Evolutionary conservation across 2,329 filamentous ascomycete genomes (phyloP).

Genomic region (Trichoderma breve): DNA sequence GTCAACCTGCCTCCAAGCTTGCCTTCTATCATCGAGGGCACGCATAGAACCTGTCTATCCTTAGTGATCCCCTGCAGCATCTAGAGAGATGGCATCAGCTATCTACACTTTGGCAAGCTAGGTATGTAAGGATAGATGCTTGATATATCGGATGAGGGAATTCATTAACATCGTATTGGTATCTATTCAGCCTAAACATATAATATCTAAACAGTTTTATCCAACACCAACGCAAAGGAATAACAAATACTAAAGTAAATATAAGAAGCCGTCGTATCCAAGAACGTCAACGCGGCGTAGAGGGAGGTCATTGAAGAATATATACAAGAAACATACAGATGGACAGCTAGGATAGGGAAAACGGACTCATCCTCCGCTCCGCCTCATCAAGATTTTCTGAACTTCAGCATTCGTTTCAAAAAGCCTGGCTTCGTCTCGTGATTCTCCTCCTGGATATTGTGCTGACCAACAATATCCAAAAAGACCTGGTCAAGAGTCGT

Average conservation of each 20-base stretch:
- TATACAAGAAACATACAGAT: neutral
- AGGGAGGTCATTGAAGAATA: neutral
- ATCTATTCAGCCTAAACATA: neutral
- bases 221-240: neutral
- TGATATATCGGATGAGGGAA: neutral
- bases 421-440: conserved; percentile 35
- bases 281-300: neutral
- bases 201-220: neutral
- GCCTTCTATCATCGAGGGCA: too few species aligned
- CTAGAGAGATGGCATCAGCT: too few species aligned
- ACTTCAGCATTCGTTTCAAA: conserved; percentile 18
- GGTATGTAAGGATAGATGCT: too few species aligned
- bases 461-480: conserved; percentile 75
- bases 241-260: neutral
- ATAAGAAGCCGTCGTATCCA: neutral
- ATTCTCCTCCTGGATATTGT: conserved; percentile 75
- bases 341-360: neutral
- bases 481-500: conserved; percentile 92
- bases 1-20: too few species aligned
- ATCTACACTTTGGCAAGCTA: too few species aligned
- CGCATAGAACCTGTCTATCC: too few species aligned
- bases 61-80: too few species aligned
- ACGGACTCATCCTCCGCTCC: neutral
- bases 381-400: neutral
- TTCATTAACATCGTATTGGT: neutral